phyloP scores from a whole-genome alignment of 345 rosid species.

The Odontarrhena argentea region DNA sequence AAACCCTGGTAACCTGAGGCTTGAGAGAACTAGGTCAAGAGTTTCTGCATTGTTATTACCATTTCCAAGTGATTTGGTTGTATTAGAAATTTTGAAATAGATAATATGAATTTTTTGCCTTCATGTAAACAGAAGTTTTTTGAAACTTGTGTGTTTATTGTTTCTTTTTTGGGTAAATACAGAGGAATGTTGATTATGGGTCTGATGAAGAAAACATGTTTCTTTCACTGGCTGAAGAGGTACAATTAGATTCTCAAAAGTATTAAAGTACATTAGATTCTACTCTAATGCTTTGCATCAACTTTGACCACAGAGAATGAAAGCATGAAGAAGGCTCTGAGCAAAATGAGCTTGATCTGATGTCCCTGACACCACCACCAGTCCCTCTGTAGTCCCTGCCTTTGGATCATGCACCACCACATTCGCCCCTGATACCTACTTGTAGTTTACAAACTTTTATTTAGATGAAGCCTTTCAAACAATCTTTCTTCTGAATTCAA shows the following conservation, averaged over 20 bases:
- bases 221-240: slow-evolving; percentile 78
- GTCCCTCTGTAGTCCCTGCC: slow-evolving; percentile 63
- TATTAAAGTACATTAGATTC: no score
- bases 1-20: neutral
- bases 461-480: slow-evolving; percentile 20
- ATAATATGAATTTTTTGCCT: neutral
- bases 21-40: neutral
- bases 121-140: no score
- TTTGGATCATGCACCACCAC: slow-evolving; percentile 68
- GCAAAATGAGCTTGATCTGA: slow-evolving; percentile 68
- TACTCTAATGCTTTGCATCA: slow-evolving; percentile 2
- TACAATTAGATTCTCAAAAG: slow-evolving; percentile 8
- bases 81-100: neutral
- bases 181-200: slow-evolving; percentile 91
- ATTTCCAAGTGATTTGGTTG: neutral
- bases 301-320: slow-evolving; percentile 56
- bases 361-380: slow-evolving; percentile 64
- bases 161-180: slow-evolving; percentile 18
- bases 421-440: slow-evolving; percentile 72
- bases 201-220: slow-evolving; percentile 56
- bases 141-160: neutral
- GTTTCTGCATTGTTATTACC: neutral
- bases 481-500: neutral
- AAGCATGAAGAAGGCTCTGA: slow-evolving; percentile 73
- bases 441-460: slow-evolving; percentile 6